A percentile compares a stretch with the other conserved stretches of the same genome.
Evolutionary conservation across 805 yeast genomes (phyloP).

Genomic region (Lipomyces kockii): DNA sequence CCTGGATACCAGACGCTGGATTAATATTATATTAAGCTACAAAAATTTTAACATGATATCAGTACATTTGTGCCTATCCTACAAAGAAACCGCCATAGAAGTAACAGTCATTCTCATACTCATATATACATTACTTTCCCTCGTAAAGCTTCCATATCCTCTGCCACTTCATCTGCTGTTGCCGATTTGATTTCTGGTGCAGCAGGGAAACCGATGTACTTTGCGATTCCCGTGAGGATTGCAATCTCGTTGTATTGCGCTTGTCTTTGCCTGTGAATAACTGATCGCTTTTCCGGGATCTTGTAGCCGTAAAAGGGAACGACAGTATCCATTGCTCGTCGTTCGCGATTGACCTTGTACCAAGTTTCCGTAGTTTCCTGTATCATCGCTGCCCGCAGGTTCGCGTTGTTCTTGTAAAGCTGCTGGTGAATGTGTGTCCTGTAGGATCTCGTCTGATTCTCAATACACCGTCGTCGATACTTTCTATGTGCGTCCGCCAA

Average conservation of each 20-base stretch:
- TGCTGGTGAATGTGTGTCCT: conserved; percentile 79
- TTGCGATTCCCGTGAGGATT: conserved; percentile 65
- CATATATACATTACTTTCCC: conserved; percentile 17
- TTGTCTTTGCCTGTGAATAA: conserved; percentile 68
- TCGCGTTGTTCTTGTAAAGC: conserved; percentile 59
- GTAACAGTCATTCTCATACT: conserved; percentile 8
- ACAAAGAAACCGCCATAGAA: conserved; percentile 6
- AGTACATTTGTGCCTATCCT: background rate
- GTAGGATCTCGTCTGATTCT: conserved; percentile 77
- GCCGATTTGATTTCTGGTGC: conserved; percentile 73
- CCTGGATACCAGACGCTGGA: background rate
- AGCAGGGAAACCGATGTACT: conserved; percentile 77
- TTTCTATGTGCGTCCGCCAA: conserved; percentile 56
- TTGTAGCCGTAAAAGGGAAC: conserved; percentile 53
- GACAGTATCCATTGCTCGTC: conserved; percentile 75
- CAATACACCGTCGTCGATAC: conserved; percentile 76
- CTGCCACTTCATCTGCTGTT: conserved; percentile 69
- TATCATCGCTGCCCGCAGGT: conserved; percentile 66
- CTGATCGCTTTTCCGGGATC: conserved; percentile 51
- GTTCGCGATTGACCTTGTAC: conserved; percentile 89
- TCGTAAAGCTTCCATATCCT: conserved; percentile 74
- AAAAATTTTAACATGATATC: background rate
- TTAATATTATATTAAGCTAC: background rate
- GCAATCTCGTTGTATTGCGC: conserved; percentile 72
- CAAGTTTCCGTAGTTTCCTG: conserved; percentile 79